Conservation (phyloP, 306 rosid species). For the Quercus glauca region DNA sequence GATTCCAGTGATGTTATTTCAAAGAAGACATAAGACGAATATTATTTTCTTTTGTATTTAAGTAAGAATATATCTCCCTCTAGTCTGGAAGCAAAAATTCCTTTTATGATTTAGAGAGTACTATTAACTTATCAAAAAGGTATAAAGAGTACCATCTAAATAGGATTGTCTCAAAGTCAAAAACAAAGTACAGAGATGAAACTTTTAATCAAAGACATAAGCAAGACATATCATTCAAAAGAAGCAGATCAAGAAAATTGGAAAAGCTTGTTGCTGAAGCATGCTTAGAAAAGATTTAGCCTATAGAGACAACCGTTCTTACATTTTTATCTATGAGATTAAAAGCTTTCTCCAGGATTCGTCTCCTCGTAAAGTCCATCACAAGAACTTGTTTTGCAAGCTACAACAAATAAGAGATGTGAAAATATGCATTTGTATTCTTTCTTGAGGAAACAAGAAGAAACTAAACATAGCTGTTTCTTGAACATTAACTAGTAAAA, state of each 20-base stretch:
- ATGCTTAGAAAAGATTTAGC: neutral
- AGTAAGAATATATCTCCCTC: neutral
- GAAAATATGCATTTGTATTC: conserved; percentile 23
- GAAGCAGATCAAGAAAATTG: neutral
- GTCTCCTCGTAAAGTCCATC: conserved; percentile 65
- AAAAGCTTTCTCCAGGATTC: conserved; percentile 76
- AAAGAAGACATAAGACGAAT: neutral
- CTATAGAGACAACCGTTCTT: conserved; percentile 34
- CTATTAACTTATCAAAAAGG: neutral
- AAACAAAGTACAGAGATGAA: neutral
- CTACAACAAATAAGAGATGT: conserved; percentile 43
- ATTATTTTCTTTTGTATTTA: neutral
- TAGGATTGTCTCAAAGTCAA: neutral
- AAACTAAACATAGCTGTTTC: neutral
- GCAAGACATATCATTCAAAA: neutral
- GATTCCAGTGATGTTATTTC: neutral
- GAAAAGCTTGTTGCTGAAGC: neutral
- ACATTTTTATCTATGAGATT: conserved; percentile 61
- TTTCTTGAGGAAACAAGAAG: conserved; percentile 8
- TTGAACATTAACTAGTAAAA: neutral
- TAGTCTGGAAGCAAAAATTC: neutral
- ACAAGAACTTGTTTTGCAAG: conserved; percentile 77
- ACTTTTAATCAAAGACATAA: neutral
- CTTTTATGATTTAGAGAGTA: neutral
- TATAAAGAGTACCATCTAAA: neutral